A percentile compares a stretch with the other conserved stretches of the same genome.
Evolutionary conservation across 2,329 filamentous ascomycete species (phyloP).

Genomic region (Fusarium tupiense): DNA sequence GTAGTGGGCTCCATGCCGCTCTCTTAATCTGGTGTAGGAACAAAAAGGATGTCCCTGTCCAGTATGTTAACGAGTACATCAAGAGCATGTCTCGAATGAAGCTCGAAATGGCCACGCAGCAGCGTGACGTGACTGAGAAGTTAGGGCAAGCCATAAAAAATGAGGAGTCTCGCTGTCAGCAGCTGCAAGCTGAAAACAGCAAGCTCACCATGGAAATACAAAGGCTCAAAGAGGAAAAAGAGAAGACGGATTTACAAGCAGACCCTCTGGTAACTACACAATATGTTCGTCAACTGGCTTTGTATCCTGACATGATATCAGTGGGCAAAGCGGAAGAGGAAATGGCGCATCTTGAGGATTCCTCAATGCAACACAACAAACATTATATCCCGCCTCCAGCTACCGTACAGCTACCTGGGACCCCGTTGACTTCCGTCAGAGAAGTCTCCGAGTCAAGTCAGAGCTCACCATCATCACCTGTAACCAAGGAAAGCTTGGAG

Average conservation of each 20-base stretch:
- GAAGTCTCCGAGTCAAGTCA: neutral
- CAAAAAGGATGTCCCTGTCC: slow-evolving; percentile 5
- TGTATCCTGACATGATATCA: neutral
- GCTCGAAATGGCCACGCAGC: slow-evolving; percentile 15
- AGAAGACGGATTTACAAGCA: neutral
- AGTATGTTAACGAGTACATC: slow-evolving; percentile 19
- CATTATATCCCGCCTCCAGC: neutral
- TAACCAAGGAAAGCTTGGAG: neutral
- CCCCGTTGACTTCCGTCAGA: neutral
- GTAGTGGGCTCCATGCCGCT: slow-evolving; percentile 15
- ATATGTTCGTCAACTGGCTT: neutral
- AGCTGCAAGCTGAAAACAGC: neutral
- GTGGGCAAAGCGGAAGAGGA: neutral
- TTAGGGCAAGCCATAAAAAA: neutral
- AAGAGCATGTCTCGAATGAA: slow-evolving; percentile 17
- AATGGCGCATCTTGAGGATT: neutral
- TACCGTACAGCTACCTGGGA: neutral
- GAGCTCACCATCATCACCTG: neutral
- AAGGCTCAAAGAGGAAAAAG: neutral
- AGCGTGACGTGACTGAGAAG: neutral
- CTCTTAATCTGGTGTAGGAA: slow-evolving; percentile 18
- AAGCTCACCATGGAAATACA: neutral
- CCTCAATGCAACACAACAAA: neutral
- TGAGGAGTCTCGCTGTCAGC: neutral
- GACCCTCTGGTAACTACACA: neutral